Evolutionary conservation across 495 filamentous ascomycete species (phyloP), one percentile per base, ranked within the genome.

Genomic region (Lophium mytilinum): DNA sequence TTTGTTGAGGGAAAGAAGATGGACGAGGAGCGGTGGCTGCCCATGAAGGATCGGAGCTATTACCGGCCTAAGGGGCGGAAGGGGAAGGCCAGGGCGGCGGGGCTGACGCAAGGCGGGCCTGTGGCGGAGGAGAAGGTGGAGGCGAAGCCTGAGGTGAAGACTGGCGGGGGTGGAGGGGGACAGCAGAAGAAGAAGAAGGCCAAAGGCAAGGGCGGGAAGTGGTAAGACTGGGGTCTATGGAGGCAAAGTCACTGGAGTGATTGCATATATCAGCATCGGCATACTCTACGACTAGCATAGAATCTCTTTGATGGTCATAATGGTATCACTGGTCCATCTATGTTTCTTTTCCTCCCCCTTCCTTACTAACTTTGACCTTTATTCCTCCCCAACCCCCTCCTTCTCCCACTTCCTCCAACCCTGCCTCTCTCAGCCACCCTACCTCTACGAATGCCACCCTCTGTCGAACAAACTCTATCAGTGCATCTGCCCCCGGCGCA

Each of bases 21-120:
- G 6, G 93, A 97, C 66, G 85, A 88, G 1, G 94, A 99, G 72
- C 74, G 93, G 48, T 99, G 93, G 93, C 71, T 97, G 56, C 92
- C 93, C 19, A 73, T 97, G 55, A 80, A 84, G 48, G 93, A 99
- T 66, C 79, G 93, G 14, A 94, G 87, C 60, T 85, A 80, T 42
- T 99, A 95, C 72, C 74, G 85, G 49, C 91, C 91, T 12, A 95
- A 94, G 73, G 90, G 90, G 10, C 85, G 83, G 69, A 96, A 95
- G 77, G 88, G 88, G 10, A 91, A 89, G 78, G 88, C 86, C 75
- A 84, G 82, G 67, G 83, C 79, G 14, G 80, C 79, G 24, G 87
- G 86, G 42, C 74, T 84, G 34, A 96, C 89, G 10, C 93, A 98
- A 73, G 93, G 93, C 21, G 65, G 65, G 1, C 14, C 52, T 6